phyloP scores from a whole-genome alignment of 768 basidiomycete species.

The Coprinopsis strossmayeri region DNA sequence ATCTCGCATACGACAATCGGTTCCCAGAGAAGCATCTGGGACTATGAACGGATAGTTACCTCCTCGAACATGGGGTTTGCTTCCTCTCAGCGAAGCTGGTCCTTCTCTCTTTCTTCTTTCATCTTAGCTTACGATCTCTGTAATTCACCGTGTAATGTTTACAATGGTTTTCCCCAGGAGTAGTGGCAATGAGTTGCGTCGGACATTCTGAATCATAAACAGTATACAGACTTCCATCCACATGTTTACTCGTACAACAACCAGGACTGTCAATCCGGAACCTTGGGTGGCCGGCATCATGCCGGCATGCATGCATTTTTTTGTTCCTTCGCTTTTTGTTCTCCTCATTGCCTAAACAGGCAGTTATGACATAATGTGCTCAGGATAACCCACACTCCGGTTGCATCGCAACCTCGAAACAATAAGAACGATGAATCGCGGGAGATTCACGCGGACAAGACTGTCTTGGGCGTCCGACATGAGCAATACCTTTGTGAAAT shows the following conservation, averaged over 20 bases:
- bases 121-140: too few relatives aligned
- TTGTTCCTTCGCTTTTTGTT: constrained; percentile 10
- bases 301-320: background rate
- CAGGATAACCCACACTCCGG: background rate
- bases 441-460: background rate
- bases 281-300: background rate
- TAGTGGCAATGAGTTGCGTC: too few relatives aligned
- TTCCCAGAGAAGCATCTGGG: constrained; percentile 17
- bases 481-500: too few relatives aligned
- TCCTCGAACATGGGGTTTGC: background rate
- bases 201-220: too few relatives aligned
- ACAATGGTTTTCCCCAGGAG: too few relatives aligned
- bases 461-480: too few relatives aligned
- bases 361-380: background rate
- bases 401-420: constrained; percentile 6
- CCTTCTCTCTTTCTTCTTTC: too few relatives aligned
- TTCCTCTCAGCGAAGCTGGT: background rate
- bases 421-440: background rate
- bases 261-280: too few relatives aligned
- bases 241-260: too few relatives aligned
- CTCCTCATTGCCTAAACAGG: background rate
- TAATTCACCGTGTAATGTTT: too few relatives aligned
- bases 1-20: constrained; percentile 31
- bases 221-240: too few relatives aligned
- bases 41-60: background rate